Conservation (phyloP, 73 alveolate species). For the Uronychia binucleata region DNA sequence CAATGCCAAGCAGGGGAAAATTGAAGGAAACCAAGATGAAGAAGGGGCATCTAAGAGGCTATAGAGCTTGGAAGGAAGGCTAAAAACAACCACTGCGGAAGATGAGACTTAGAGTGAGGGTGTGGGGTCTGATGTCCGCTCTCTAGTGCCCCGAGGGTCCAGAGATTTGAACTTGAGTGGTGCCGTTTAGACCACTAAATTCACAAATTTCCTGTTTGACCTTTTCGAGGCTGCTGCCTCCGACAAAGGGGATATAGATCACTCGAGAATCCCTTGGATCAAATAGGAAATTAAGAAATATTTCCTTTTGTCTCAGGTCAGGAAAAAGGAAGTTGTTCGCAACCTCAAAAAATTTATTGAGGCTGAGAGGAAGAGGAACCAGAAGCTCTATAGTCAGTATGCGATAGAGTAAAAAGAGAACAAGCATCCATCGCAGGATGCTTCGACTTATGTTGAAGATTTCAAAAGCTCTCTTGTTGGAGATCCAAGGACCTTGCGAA, state of each 20-base stretch:
- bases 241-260: not conserved
- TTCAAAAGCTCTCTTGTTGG: too few species aligned
- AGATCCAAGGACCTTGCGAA: too few species aligned
- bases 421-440: too few species aligned
- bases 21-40: not conserved
- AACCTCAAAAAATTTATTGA: not conserved
- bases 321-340: not conserved
- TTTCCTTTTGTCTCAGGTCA: not conserved
- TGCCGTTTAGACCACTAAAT: not conserved
- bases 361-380: not conserved
- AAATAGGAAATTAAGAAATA: not conserved
- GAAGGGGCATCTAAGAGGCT: not conserved
- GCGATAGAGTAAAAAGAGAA: not conserved
- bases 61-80: too few species aligned
- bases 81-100: not conserved
- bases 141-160: not conserved
- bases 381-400: not conserved
- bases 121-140: not conserved
- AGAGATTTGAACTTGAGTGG: not conserved
- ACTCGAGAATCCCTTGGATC: not conserved
- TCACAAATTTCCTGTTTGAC: not conserved
- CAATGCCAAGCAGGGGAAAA: too few species aligned
- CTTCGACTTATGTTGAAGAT: too few species aligned
- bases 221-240: not conserved
- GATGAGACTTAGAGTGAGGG: not conserved